Conservation (phyloP, 2,329 filamentous ascomycete genomes). For the Monilinia laxa region DNA sequence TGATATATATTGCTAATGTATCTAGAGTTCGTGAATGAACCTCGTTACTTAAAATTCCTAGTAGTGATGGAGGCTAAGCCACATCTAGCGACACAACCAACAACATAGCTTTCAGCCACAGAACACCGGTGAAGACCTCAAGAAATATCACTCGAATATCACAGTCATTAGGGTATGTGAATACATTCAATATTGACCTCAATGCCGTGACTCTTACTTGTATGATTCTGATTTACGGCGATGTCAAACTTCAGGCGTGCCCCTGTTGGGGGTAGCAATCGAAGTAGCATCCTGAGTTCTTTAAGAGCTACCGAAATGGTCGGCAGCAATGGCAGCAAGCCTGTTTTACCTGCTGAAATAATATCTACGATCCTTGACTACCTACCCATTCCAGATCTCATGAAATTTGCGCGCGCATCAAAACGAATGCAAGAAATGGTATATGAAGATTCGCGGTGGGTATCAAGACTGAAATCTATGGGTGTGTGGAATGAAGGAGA, state of each 20-base stretch:
- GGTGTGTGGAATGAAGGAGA: constrained; percentile 89
- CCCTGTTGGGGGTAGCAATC: constrained; percentile 34
- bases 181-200: not conserved
- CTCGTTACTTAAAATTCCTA: too few relatives aligned
- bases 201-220: not conserved
- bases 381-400: constrained; percentile 78
- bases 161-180: not conserved
- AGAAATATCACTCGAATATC: too few relatives aligned
- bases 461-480: constrained; percentile 80
- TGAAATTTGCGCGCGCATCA: constrained; percentile 81
- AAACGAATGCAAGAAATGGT: constrained; percentile 95
- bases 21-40: too few relatives aligned
- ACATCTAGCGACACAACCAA: too few relatives aligned
- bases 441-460: constrained; percentile 96
- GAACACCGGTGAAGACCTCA: too few relatives aligned
- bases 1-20: too few relatives aligned
- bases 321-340: constrained; percentile 57
- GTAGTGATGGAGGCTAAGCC: too few relatives aligned
- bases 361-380: constrained; percentile 86
- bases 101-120: too few relatives aligned
- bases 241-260: constrained; percentile 49
- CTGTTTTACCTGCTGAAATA: constrained; percentile 84
- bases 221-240: constrained; percentile 4
- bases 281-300: constrained; percentile 66
- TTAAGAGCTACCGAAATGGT: constrained; percentile 80